Conservation (phyloP, 257 asterid species). For the Echites panduratus region DNA sequence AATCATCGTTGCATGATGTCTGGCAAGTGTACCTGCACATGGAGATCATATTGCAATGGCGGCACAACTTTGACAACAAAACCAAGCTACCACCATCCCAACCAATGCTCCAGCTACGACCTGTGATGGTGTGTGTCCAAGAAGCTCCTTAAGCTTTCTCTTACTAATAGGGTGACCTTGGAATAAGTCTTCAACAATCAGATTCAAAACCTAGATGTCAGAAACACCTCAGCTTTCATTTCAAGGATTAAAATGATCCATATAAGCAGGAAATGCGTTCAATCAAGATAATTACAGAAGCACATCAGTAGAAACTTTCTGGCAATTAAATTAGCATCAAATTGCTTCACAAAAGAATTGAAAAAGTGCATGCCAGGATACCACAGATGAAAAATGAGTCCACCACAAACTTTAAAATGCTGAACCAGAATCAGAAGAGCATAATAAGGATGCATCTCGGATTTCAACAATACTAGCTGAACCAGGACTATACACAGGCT, state of each 20-base stretch:
- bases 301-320: background rate
- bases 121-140: slow-evolving; percentile 88
- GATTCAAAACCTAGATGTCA: slow-evolving; percentile 59
- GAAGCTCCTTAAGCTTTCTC: slow-evolving; percentile 88
- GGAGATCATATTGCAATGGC: slow-evolving; percentile 25
- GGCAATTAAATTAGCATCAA: background rate
- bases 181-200: slow-evolving; percentile 76
- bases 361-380: background rate
- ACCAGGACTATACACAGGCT: background rate
- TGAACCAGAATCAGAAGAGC: background rate
- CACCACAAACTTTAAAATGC: background rate
- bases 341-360: background rate
- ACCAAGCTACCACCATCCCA: slow-evolving; percentile 66
- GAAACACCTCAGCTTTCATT: background rate
- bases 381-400: background rate
- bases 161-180: slow-evolving; percentile 94
- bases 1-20: no score
- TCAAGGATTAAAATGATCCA: background rate
- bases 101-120: slow-evolving; percentile 87
- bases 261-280: background rate
- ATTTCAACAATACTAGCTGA: background rate
- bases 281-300: background rate
- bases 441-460: no score
- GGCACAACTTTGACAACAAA: slow-evolving; percentile 49
- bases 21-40: background rate